Conservation (phyloP, 305 asterid genomes). For the Solanum hybrid region DNA sequence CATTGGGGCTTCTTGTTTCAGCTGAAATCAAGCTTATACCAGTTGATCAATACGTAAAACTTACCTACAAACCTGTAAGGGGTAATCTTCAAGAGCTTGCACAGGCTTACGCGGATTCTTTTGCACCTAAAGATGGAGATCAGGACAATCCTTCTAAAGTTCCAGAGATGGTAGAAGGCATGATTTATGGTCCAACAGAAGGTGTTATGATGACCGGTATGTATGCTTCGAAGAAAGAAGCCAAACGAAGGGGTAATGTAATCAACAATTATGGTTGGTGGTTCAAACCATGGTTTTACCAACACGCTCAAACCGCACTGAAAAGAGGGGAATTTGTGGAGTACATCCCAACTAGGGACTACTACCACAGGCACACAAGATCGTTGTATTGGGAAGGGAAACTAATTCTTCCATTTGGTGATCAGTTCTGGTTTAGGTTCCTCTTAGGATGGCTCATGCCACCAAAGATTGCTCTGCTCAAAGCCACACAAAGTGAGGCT, state of each 20-base stretch:
- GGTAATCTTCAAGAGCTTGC: constrained; percentile 58
- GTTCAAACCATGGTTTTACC: constrained; percentile 96
- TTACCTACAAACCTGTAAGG: constrained; percentile 69
- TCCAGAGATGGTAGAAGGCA: constrained; percentile 85
- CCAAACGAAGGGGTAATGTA: constrained; percentile 68
- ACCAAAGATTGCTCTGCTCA: constrained; percentile 87
- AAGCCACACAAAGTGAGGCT: constrained; percentile 93
- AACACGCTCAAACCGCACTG: constrained; percentile 85
- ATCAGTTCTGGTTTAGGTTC: constrained; percentile 90
- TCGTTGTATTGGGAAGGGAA: constrained; percentile 94
- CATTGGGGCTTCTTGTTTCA: constrained; percentile 80
- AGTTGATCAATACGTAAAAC: constrained; percentile 74
- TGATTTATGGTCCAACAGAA: constrained; percentile 65
- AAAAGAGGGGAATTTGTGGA: constrained; percentile 82
- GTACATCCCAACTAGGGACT: constrained; percentile 89
- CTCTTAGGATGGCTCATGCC: constrained; percentile 93
- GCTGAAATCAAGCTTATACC: constrained; percentile 94
- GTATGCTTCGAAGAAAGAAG: constrained; percentile 80
- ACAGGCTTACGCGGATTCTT: constrained; percentile 71
- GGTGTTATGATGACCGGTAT: constrained; percentile 75
- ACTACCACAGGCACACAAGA: constrained; percentile 85
- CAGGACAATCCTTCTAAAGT: constrained; percentile 82
- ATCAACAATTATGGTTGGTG: constrained; percentile 79
- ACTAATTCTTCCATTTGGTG: constrained; percentile 87
- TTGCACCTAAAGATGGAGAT: constrained; percentile 74